These are phyloP conservation scores for Crassisporium funariophilum DNA, from an alignment of 768 basidiomycete species.

Conservation along the genomic window DNA sequence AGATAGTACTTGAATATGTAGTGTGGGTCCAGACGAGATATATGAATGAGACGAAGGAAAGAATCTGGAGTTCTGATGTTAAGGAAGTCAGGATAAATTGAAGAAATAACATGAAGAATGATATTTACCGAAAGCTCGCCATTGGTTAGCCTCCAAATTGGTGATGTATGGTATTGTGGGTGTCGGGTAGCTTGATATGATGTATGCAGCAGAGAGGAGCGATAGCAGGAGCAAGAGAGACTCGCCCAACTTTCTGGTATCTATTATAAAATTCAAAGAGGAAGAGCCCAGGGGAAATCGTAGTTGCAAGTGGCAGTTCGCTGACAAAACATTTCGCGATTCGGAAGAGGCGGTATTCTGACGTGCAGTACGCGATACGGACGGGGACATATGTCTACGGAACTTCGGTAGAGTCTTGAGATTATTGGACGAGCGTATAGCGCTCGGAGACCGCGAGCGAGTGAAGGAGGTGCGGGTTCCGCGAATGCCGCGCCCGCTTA, in stretches of 20 bases:
- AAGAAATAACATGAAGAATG: not conserved
- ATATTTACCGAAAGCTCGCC: constrained; percentile 54
- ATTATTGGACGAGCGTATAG: constrained; percentile 33
- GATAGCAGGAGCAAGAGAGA: constrained; percentile 65
- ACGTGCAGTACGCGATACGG: constrained; percentile 45
- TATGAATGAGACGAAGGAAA: constrained; percentile 54
- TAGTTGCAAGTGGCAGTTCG: constrained; percentile 46
- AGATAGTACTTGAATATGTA: constrained; percentile 36
- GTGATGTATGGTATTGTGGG: constrained; percentile 24
- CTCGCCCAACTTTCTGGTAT: constrained; percentile 65
- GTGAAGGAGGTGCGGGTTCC: constrained; percentile 54
- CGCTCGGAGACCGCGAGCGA: constrained; percentile 71
- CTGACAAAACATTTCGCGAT: constrained; percentile 43
- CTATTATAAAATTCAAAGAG: constrained; percentile 54
- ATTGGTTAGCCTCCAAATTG: constrained; percentile 35
- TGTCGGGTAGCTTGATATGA: constrained; percentile 41
- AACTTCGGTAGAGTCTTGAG: constrained; percentile 33
- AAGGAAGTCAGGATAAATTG: constrained; percentile 6
- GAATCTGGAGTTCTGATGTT: constrained; percentile 55
- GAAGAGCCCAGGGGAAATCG: constrained; percentile 43
- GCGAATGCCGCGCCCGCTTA: constrained; percentile 18
- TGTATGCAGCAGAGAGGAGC: constrained; percentile 54
- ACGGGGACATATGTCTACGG: constrained; percentile 43
- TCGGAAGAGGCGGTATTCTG: constrained; percentile 31
- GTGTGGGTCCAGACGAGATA: constrained; percentile 68